Evolutionary conservation across 768 basidiomycete genomes (phyloP).

Genomic region (Leccinum subgranulosum): DNA sequence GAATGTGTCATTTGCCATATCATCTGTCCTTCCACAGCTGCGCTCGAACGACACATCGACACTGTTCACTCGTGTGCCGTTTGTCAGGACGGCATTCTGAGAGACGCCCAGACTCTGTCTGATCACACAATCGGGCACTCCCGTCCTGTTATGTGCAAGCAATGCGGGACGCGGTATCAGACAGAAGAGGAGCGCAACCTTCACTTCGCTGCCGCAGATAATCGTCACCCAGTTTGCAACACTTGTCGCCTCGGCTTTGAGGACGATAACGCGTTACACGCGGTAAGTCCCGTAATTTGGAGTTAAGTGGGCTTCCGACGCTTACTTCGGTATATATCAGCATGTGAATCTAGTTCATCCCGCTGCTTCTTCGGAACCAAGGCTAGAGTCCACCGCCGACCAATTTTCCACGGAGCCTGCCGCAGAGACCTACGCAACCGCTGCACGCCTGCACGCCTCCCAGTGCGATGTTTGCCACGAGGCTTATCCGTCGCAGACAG

Average conservation of each 20-base stretch:
- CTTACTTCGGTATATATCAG: slow-evolving; percentile 16
- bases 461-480: slow-evolving; percentile 26
- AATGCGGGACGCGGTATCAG: slow-evolving; percentile 30
- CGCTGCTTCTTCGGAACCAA: slow-evolving; percentile 12
- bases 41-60: slow-evolving; percentile 28
- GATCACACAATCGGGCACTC: slow-evolving; percentile 30
- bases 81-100: slow-evolving; percentile 29
- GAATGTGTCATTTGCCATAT: slow-evolving; percentile 27
- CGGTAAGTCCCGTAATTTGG: slow-evolving; percentile 24
- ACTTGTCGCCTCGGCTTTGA: slow-evolving; percentile 35
- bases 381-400: slow-evolving; percentile 9
- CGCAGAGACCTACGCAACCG: slow-evolving; percentile 1
- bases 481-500: slow-evolving; percentile 19
- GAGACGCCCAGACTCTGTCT: slow-evolving; percentile 23
- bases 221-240: slow-evolving; percentile 36
- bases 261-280: slow-evolving; percentile 27
- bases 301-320: neutral
- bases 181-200: slow-evolving; percentile 35
- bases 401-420: slow-evolving; percentile 9
- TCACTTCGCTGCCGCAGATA: slow-evolving; percentile 38
- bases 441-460: slow-evolving; percentile 3
- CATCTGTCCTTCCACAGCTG: slow-evolving; percentile 18
- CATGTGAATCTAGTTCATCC: slow-evolving; percentile 16
- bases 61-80: slow-evolving; percentile 23
- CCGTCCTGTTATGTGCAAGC: slow-evolving; percentile 25